A percentile compares a stretch with the other conserved stretches of the same genome.
Evolutionary conservation across 2,329 filamentous ascomycete species (phyloP).

Genomic region (Lizonia empirigonia): DNA sequence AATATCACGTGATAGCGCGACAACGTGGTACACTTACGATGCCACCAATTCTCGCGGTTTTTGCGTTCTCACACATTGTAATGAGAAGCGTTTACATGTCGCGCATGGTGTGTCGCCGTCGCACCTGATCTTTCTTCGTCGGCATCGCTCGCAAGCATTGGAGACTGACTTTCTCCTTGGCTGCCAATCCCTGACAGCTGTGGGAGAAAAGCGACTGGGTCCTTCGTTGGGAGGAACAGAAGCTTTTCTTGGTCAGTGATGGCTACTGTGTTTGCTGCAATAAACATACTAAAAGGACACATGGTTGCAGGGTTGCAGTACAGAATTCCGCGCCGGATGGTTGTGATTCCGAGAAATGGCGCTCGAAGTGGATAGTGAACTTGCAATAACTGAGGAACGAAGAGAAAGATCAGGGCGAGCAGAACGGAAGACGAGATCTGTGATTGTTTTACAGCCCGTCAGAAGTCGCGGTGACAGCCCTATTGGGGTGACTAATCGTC

Average conservation of each 20-base stretch:
- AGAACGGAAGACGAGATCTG: slow-evolving; percentile 43
- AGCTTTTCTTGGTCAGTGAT: slow-evolving; percentile 20
- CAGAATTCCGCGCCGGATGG: slow-evolving; percentile 39
- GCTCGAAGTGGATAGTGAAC: slow-evolving; percentile 22
- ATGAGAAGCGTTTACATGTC: slow-evolving; percentile 47
- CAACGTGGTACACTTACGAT: slow-evolving; percentile 37
- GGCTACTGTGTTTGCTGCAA: neutral
- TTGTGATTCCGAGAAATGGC: slow-evolving; percentile 28
- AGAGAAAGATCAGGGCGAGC: slow-evolving; percentile 26
- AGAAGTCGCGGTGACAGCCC: slow-evolving; percentile 26
- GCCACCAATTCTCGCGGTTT: slow-evolving; percentile 45
- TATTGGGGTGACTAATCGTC: slow-evolving; percentile 35
- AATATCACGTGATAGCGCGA: slow-evolving; percentile 31
- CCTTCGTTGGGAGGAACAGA: slow-evolving; percentile 41
- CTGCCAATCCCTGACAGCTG: slow-evolving; percentile 44
- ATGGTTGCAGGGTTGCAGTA: slow-evolving; percentile 32
- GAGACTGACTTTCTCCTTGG: slow-evolving; percentile 46
- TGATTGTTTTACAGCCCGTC: slow-evolving; percentile 45
- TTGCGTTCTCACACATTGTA: slow-evolving; percentile 45
- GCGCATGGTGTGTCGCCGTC: slow-evolving; percentile 46
- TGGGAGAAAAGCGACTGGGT: slow-evolving; percentile 38
- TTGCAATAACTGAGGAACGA: slow-evolving; percentile 27
- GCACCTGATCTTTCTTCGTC: slow-evolving; percentile 45
- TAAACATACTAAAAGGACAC: slow-evolving; percentile 45
- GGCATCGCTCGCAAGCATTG: slow-evolving; percentile 47